phyloP scores from a whole-genome alignment of 192 early-diverging fungal species.

The Chytriomyces confervae region DNA sequence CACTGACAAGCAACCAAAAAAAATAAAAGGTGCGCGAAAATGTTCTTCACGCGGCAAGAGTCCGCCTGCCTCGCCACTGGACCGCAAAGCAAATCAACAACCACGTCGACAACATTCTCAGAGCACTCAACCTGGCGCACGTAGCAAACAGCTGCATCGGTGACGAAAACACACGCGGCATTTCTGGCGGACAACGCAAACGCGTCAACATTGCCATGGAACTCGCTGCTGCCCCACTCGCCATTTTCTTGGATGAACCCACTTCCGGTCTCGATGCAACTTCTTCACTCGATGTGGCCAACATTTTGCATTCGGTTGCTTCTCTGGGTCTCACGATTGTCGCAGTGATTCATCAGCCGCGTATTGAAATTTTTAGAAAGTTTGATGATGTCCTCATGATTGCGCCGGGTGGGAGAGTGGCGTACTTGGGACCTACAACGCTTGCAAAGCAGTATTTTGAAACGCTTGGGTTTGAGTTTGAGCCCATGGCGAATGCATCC shows the following conservation, averaged over 20 bases:
- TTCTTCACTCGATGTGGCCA: constrained; percentile 69
- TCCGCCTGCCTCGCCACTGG: constrained; percentile 42
- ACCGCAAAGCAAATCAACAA: constrained; percentile 28
- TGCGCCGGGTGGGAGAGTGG: constrained; percentile 71
- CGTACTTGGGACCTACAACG: constrained; percentile 65
- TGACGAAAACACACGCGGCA: constrained; percentile 67
- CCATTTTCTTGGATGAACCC: constrained; percentile 76
- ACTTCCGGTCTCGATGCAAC: constrained; percentile 74
- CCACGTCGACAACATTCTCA: constrained; percentile 36
- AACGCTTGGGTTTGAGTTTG: constrained; percentile 46
- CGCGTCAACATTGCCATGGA: constrained; percentile 84
- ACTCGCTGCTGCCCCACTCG: constrained; percentile 60
- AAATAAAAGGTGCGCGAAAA: constrained; percentile 65
- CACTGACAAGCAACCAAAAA: constrained; percentile 18
- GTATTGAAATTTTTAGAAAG: constrained; percentile 65
- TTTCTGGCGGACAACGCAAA: constrained; percentile 77
- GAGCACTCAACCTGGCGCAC: constrained; percentile 45
- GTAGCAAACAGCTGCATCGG: constrained; percentile 66
- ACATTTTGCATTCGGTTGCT: constrained; percentile 64
- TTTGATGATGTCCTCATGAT: constrained; percentile 76
- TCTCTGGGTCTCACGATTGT: constrained; percentile 67
- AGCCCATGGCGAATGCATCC: constrained; percentile 43
- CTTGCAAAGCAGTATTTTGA: constrained; percentile 45
- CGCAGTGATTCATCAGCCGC: constrained; percentile 77
- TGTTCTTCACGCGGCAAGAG: constrained; percentile 43